These are phyloP conservation scores for Selaginella moellendorffii DNA, from an alignment of 75 land plant species.

Conservation along the genomic window DNA sequence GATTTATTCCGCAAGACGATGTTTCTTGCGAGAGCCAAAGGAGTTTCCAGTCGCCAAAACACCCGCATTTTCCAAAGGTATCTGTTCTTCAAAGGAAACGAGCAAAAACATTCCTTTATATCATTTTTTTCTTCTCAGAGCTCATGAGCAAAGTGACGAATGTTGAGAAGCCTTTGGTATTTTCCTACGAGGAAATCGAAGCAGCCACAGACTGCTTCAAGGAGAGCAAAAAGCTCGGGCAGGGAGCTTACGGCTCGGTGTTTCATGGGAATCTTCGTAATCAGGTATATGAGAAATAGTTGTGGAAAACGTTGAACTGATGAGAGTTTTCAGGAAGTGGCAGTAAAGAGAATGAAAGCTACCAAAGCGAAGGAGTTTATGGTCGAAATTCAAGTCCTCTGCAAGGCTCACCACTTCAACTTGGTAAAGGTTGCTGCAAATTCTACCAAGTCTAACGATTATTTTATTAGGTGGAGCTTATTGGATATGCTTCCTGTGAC, in stretches of 20 bases:
- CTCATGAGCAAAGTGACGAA: constrained; percentile 40
- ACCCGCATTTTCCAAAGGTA: neutral
- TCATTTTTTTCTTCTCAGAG: neutral
- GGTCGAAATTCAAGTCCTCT: constrained; percentile 66
- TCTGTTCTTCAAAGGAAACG: neutral
- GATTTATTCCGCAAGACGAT: neutral
- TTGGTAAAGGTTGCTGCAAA: neutral
- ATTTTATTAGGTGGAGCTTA: constrained; percentile 48
- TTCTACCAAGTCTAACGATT: neutral
- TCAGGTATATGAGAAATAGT: constrained; percentile 39
- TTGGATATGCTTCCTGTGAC: constrained; percentile 58
- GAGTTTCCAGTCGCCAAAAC: neutral
- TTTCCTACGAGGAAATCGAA: constrained; percentile 48
- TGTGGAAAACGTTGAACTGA: no score
- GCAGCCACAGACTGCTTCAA: constrained; percentile 52
- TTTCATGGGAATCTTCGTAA: constrained; percentile 53
- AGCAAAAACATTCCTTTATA: constrained; percentile 18
- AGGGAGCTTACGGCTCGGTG: constrained; percentile 71
- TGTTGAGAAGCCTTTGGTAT: constrained; percentile 56
- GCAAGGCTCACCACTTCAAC: constrained; percentile 19
- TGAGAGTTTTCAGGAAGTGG: constrained; percentile 74
- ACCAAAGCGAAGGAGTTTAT: constrained; percentile 55
- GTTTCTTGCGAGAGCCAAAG: neutral
- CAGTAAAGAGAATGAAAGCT: constrained; percentile 72
- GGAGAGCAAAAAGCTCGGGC: constrained; percentile 58